These are phyloP conservation scores for Colletotrichum aenigma DNA, from an alignment of 2,329 filamentous ascomycete genomes.

Conservation along the genomic window DNA sequence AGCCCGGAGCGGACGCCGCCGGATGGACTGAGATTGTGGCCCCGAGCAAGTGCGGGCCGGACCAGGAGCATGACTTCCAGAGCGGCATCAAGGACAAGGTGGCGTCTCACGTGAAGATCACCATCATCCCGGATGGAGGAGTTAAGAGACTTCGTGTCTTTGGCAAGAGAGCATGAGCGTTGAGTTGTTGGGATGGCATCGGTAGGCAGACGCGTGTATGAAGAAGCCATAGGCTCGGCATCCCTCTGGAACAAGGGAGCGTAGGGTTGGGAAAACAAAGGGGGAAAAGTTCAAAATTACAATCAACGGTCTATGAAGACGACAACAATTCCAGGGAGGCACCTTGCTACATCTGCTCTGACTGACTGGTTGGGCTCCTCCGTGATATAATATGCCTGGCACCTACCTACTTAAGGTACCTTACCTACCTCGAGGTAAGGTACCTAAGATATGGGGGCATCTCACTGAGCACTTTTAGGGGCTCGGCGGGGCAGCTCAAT, in stretches of 20 bases:
- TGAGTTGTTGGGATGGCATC: not conserved
- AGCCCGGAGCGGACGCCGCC: conserved; percentile 59
- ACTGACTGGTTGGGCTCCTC: not conserved
- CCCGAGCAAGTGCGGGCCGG: conserved; percentile 72
- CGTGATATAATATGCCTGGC: not conserved
- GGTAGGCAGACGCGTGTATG: not conserved
- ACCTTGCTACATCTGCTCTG: not conserved
- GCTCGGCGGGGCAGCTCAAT: not conserved
- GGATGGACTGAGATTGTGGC: conserved; percentile 71
- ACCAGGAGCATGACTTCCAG: conserved; percentile 72
- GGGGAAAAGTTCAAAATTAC: not conserved
- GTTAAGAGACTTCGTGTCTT: conserved; percentile 86
- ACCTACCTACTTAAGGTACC: not conserved
- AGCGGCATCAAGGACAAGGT: conserved; percentile 59
- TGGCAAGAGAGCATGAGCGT: conserved; percentile 55
- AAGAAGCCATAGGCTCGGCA: not conserved
- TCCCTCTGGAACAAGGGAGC: not conserved
- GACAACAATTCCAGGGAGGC: not conserved
- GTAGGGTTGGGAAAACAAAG: not conserved
- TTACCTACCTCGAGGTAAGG: too few relatives aligned
- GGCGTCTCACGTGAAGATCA: conserved; percentile 86
- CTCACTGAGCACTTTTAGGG: not conserved
- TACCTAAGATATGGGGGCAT: too few relatives aligned
- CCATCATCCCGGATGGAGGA: conserved; percentile 91
- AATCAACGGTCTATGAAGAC: not conserved